Evolutionary conservation across 768 basidiomycete species (phyloP).

Genomic region (Termitomyces sp.): DNA sequence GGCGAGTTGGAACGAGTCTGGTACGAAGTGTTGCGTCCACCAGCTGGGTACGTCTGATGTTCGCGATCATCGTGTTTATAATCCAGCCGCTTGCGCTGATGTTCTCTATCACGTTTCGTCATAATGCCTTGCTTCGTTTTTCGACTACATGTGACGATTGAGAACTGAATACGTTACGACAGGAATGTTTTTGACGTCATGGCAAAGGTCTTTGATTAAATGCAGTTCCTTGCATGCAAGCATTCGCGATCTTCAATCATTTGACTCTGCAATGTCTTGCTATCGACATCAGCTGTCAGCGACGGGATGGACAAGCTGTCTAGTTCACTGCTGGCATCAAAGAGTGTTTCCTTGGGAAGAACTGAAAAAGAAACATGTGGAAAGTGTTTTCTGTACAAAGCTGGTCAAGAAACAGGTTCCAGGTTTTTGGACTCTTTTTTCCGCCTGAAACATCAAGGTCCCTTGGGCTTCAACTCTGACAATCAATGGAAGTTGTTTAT

Average conservation of each 20-base stretch:
- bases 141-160: background rate
- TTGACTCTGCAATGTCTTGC: background rate
- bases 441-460: too few species aligned
- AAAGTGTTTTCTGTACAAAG: too few species aligned
- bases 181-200: conserved; percentile 8
- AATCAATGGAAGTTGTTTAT: too few species aligned
- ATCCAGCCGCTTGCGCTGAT: background rate
- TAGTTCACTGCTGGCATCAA: too few species aligned
- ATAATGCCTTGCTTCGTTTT: background rate
- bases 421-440: too few species aligned
- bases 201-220: background rate
- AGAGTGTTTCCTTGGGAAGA: too few species aligned
- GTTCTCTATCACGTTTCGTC: background rate
- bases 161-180: background rate
- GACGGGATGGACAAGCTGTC: too few species aligned
- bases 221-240: background rate
- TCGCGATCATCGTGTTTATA: background rate
- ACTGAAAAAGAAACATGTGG: too few species aligned
- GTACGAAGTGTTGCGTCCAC: conserved; percentile 27
- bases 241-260: background rate
- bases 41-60: conserved; percentile 21
- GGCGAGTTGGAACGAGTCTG: conserved; percentile 23
- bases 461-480: too few species aligned
- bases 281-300: background rate
- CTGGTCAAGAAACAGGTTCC: too few species aligned